These are phyloP conservation scores for Hypoxylon sp. DNA, from an alignment of 2,329 filamentous ascomycete genomes.

Conservation along the genomic window DNA sequence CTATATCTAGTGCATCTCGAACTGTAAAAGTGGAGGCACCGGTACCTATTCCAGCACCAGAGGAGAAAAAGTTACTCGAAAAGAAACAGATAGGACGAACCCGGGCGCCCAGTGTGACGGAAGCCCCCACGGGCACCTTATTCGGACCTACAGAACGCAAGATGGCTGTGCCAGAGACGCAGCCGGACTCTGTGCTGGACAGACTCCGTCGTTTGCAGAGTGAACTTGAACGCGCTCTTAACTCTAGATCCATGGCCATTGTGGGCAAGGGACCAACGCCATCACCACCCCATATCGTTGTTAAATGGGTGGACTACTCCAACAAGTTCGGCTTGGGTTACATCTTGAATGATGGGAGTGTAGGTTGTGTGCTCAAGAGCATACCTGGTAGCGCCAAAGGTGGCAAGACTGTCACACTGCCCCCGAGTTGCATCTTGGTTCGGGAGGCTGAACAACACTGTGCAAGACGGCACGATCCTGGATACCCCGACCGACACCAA, in stretches of 20 bases:
- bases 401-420: constrained; percentile 65
- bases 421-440: constrained; percentile 79
- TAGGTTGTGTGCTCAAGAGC: constrained; percentile 76
- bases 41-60: constrained; percentile 11
- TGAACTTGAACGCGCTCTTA: constrained; percentile 73
- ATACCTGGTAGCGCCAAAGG: constrained; percentile 66
- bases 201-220: constrained; percentile 69
- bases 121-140: constrained; percentile 60
- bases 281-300: constrained; percentile 73
- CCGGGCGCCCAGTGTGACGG: constrained; percentile 41
- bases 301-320: constrained; percentile 91
- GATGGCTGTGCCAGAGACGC: constrained; percentile 64
- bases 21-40: constrained; percentile 18
- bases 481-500: constrained; percentile 70
- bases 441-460: constrained; percentile 79
- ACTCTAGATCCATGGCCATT: constrained; percentile 73
- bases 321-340: constrained; percentile 89
- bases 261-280: constrained; percentile 67
- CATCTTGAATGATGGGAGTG: constrained; percentile 83
- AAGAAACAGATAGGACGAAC: constrained; percentile 33
- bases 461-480: constrained; percentile 68
- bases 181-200: constrained; percentile 69
- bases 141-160: constrained; percentile 69
- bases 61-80: constrained; percentile 24
- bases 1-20: constrained; percentile 27